Percentiles rank a stretch among this genome's conserved stretches.
phyloP scores from a whole-genome alignment of 2,329 filamentous ascomycete genomes.

The Epichloe brachyelytri region DNA sequence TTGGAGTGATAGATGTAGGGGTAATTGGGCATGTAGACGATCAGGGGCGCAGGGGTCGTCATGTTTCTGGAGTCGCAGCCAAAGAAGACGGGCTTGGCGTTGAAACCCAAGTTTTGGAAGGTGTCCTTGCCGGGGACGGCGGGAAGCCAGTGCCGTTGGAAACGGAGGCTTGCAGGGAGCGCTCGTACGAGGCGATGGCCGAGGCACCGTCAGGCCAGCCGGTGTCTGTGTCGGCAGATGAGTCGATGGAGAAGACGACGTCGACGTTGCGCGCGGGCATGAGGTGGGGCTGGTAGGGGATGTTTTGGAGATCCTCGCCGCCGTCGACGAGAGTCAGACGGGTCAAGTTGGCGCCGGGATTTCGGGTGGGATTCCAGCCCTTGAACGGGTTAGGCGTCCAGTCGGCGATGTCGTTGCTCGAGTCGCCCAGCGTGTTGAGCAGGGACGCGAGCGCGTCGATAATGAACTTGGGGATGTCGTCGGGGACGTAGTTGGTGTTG shows the following conservation, averaged over 20 bases:
- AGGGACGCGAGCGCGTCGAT: conserved; percentile 35
- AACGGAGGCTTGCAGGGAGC: conserved; percentile 32
- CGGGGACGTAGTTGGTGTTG: conserved; percentile 33
- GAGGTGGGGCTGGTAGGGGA: conserved; percentile 57
- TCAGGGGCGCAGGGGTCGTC: conserved; percentile 45
- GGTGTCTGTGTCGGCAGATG: conserved; percentile 44
- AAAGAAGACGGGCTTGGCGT: conserved; percentile 49
- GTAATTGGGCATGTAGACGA: conserved; percentile 72
- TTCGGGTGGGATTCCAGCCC: conserved; percentile 35
- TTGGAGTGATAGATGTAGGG: conserved; percentile 71
- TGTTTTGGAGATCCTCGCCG: conserved; percentile 66
- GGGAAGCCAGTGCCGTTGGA: conserved; percentile 43
- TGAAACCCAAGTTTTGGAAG: conserved; percentile 45
- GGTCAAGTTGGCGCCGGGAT: conserved; percentile 29
- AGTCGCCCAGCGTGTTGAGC: conserved; percentile 40
- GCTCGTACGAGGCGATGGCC: conserved; percentile 43
- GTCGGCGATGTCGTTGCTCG: conserved; percentile 64
- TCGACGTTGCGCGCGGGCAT: conserved; percentile 39
- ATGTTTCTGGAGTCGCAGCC: conserved; percentile 47
- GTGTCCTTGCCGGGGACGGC: conserved; percentile 40
- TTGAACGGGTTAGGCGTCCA: conserved; percentile 48
- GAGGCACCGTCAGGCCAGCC: conserved; percentile 50
- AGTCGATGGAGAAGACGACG: conserved; percentile 53
- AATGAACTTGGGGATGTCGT: conserved; percentile 30
- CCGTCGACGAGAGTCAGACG: conserved; percentile 66